These are phyloP conservation scores for Trichoderma sp. DNA, from an alignment of 2,329 filamentous ascomycete species.

Conservation along the genomic window DNA sequence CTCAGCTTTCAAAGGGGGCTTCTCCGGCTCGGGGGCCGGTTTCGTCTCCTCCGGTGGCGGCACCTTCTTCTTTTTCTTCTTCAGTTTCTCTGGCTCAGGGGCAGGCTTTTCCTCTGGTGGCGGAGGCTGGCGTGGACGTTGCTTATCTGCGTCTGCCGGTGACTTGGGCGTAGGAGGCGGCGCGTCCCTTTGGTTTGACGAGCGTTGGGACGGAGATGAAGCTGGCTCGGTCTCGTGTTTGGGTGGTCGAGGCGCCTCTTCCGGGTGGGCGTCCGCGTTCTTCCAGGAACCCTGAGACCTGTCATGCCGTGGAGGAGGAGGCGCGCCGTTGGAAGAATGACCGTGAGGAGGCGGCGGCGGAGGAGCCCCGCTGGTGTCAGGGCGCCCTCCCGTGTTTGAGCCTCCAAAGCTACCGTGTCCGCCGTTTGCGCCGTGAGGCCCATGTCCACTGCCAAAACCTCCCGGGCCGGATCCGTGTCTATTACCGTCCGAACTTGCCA, in stretches of 20 bases:
- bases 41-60: constrained; percentile 12
- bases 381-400: constrained; percentile 31
- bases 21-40: constrained; percentile 10
- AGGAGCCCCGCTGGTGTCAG: constrained; percentile 19
- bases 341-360: constrained; percentile 28
- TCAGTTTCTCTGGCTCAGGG: constrained; percentile 34
- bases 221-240: constrained; percentile 11
- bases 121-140: constrained; percentile 33
- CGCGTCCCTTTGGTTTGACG: constrained; percentile 25
- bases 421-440: constrained; percentile 20
- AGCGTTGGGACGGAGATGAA: constrained; percentile 23
- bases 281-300: constrained; percentile 23
- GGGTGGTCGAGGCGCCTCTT: constrained; percentile 13
- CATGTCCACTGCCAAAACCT: constrained; percentile 13
- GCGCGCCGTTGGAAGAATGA: constrained; percentile 6
- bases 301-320: constrained; percentile 26
- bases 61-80: constrained; percentile 21
- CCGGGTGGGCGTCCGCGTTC: not conserved
- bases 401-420: constrained; percentile 29
- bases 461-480: constrained; percentile 27
- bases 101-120: constrained; percentile 28
- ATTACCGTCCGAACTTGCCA: constrained; percentile 13
- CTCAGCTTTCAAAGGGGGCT: constrained; percentile 9
- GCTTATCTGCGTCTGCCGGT: constrained; percentile 28
- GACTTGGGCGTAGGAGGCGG: constrained; percentile 12